Evolutionary conservation across 129 eudicot genomes (phyloP), one percentile per base, ranked within the genome.

Genomic region (Centrapalus pauciflorus): DNA sequence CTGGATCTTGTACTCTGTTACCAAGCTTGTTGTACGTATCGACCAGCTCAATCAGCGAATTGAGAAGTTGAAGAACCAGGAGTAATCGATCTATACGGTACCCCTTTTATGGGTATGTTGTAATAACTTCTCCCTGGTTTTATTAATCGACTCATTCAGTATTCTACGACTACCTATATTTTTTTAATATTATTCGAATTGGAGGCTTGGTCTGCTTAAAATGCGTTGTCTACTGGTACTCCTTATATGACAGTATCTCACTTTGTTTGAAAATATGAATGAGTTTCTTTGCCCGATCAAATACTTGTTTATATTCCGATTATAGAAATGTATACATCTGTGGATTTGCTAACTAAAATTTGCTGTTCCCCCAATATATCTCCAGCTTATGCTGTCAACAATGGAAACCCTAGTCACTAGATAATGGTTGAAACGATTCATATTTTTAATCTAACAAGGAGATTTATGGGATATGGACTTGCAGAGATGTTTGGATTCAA

Each of bases 1-100:
- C 79, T 90, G 97, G 97, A 74, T 90, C 57, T 78, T 90, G 40
- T 90, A 77, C 30, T 84, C 97, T 4, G 87, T 90, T 16, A 90
- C 97, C 5, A 70, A 77, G 14, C 84, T 90, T 13, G 78, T 90
- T 13, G 92, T 90, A 13, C 74, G 76, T 27, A 61, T 87, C 19
- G 97, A 90, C 24, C 85, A 74, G 87, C 55, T 90, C 64, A 80
- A 78, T 35, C 80, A 87, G 79, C 73, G 95, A 29, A 72, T 86
- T 12, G 82, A 81, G 82, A 83, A 80, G 65, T 26, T 84, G 69
- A 90, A 87, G 82, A 67, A 64, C 23, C 65, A 73, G 85, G 87
- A 89, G 35, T 89, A 72, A 77, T 72, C 67, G 49, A 33, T 74
- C 25, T 29, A 41, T 41, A n/a, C 55, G 7, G 55, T 38, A 17